Base-by-base conservation (phyloP, 2,329 filamentous ascomycete species). In the Biscogniauxia sp. region DNA sequence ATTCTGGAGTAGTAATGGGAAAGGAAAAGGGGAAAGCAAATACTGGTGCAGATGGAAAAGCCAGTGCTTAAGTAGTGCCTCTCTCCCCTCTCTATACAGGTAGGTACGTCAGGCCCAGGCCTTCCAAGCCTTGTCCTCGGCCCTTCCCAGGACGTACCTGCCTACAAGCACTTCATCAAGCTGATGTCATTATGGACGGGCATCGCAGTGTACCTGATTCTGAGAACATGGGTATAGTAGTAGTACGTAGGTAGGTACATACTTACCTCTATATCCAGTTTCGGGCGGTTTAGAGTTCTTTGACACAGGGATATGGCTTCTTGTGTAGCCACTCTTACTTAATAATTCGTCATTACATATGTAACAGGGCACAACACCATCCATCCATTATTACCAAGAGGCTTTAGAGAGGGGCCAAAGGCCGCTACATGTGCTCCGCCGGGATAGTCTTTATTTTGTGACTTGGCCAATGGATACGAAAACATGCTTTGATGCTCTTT, bases 331-430 rank as follows among this genome's bases (percentile, higher is more conserved):
- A 17, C 57, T 61, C 54, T 66, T 64, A 66, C 64, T 66, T 66
- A 63, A 66, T 63, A 51, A 32, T 7, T 61, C 64, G 64, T 66
- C 64, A 66, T 66, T 51, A n/a, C n/a, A n/a, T n/a, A n/a, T n/a
- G n/a, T n/a, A 19, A 56, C 62, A 63, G 54, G n/a, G 55, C 61
- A 7, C 20, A 19, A 23, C 54, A 23, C 23, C 23, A n/a, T n/a
- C n/a, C n/a, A n/a, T n/a, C n/a, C n/a, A n/a, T n/a, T n/a, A n/a
- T n/a, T n/a, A n/a, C n/a, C n/a, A n/a, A n/a, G n/a, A n/a, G n/a
- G n/a, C 23, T 23, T 23, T 5, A 23, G 2, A 23, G 23, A 23
- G 23, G 5, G 23, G 53, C 51, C 37, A 7, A 45, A 45, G 37
- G 37, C 37, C 11, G 37, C 7, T n/a, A n/a, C 17, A 45, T 45